phyloP scores from a whole-genome alignment of 2,329 filamentous ascomycete species.

The Hymenoscyphus repandus region DNA sequence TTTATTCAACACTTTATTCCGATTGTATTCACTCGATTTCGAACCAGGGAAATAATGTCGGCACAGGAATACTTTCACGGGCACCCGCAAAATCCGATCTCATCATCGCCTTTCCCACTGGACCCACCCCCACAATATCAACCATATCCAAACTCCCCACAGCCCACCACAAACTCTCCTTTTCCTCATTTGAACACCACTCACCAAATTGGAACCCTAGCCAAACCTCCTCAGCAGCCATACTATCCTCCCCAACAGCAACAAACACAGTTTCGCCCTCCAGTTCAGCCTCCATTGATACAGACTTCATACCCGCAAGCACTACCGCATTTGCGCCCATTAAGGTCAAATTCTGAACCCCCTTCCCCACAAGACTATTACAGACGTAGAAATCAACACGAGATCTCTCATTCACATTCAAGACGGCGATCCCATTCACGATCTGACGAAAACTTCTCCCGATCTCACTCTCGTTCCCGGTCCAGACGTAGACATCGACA shows the following conservation, averaged over 20 bases:
- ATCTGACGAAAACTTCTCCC: too few species aligned
- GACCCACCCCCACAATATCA: background rate
- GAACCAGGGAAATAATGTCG: conserved; percentile 11
- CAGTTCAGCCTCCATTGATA: too few species aligned
- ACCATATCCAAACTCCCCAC: background rate
- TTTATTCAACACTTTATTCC: background rate
- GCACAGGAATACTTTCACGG: conserved; percentile 19
- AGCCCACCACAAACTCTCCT: background rate
- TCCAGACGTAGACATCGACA: too few species aligned
- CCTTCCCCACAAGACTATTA: too few species aligned
- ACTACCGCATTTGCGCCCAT: conserved; percentile 2
- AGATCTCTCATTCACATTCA: too few species aligned
- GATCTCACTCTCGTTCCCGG: too few species aligned
- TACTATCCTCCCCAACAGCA: too few species aligned
- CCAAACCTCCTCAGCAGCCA: background rate
- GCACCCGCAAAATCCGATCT: background rate
- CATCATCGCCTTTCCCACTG: background rate
- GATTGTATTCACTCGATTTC: background rate
- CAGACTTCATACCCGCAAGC: background rate
- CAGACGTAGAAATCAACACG: too few species aligned
- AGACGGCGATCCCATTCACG: too few species aligned
- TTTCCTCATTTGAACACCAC: background rate
- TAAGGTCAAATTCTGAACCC: background rate
- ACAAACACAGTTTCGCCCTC: too few species aligned
- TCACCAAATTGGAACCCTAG: background rate